Conservation (phyloP, 2,329 filamentous ascomycete genomes). For the Pseudogymnoascus sp. region DNA sequence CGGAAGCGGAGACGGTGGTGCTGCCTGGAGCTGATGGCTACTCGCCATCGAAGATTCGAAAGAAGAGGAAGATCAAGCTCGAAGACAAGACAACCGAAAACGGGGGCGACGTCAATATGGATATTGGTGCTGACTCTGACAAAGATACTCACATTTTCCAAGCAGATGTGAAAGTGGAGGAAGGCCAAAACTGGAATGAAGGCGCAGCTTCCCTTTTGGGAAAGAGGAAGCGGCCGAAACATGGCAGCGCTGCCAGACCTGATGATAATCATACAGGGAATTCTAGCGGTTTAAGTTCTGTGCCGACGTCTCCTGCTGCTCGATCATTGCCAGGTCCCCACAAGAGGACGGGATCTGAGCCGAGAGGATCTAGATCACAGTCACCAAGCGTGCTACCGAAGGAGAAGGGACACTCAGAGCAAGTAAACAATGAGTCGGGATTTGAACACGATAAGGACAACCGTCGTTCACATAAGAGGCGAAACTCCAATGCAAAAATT, state of each 20-base stretch:
- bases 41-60: slow-evolving; percentile 54
- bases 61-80: slow-evolving; percentile 47
- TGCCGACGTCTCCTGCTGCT: slow-evolving; percentile 43
- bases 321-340: slow-evolving; percentile 26
- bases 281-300: slow-evolving; percentile 50
- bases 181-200: slow-evolving; percentile 25
- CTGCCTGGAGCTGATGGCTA: slow-evolving; percentile 55
- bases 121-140: slow-evolving; percentile 13
- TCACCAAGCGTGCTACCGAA: slow-evolving; percentile 33
- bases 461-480: slow-evolving; percentile 19
- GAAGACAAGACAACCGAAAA: slow-evolving; percentile 54
- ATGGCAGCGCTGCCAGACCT: slow-evolving; percentile 19
- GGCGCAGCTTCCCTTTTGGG: slow-evolving; percentile 30
- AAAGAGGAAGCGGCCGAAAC: slow-evolving; percentile 43
- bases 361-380: slow-evolving; percentile 34
- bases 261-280: slow-evolving; percentile 23
- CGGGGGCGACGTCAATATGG: slow-evolving; percentile 24
- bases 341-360: slow-evolving; percentile 43
- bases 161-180: slow-evolving; percentile 21
- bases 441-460: slow-evolving; percentile 24
- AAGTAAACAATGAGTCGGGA: slow-evolving; percentile 35
- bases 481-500: slow-evolving; percentile 22
- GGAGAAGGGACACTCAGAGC: slow-evolving; percentile 25
- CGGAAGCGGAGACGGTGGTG: slow-evolving; percentile 65
- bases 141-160: slow-evolving; percentile 9